phyloP scores from a whole-genome alignment of 176 grass and related monocot genomes.

The Phragmites australis region DNA sequence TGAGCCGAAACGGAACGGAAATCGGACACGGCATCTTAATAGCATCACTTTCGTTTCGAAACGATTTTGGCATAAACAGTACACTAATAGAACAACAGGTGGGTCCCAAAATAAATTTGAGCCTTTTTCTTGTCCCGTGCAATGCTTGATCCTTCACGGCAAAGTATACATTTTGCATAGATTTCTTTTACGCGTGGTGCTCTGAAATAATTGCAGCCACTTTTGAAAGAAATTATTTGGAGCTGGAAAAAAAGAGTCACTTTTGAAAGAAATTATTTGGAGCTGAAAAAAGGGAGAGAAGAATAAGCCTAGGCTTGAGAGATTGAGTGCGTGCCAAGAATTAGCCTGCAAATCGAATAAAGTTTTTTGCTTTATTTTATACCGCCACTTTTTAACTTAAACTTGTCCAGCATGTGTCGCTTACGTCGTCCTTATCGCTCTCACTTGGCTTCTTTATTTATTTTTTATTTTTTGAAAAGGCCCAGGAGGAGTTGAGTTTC shows the following conservation, averaged over 20 bases:
- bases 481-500: too few relatives aligned
- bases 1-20: slow-evolving; percentile 25
- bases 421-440: slow-evolving; percentile 44
- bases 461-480: too few relatives aligned
- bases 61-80: slow-evolving; percentile 8
- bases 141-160: slow-evolving; percentile 42
- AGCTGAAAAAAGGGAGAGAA: neutral
- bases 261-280: neutral
- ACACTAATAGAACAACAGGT: neutral
- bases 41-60: neutral
- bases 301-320: neutral
- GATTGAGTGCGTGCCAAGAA: slow-evolving; percentile 65
- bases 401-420: slow-evolving; percentile 49
- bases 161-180: slow-evolving; percentile 9
- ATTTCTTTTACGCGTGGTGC: slow-evolving; percentile 14
- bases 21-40: slow-evolving; percentile 17
- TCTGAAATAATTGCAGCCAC: slow-evolving; percentile 44
- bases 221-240: neutral
- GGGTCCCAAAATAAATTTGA: neutral
- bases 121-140: neutral
- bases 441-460: slow-evolving; percentile 13
- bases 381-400: neutral
- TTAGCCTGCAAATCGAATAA: slow-evolving; percentile 64
- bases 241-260: neutral
- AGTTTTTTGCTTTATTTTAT: slow-evolving; percentile 43